phyloP scores from a whole-genome alignment of 2,329 filamentous ascomycete genomes.

The Neoarthrinium moseri region DNA sequence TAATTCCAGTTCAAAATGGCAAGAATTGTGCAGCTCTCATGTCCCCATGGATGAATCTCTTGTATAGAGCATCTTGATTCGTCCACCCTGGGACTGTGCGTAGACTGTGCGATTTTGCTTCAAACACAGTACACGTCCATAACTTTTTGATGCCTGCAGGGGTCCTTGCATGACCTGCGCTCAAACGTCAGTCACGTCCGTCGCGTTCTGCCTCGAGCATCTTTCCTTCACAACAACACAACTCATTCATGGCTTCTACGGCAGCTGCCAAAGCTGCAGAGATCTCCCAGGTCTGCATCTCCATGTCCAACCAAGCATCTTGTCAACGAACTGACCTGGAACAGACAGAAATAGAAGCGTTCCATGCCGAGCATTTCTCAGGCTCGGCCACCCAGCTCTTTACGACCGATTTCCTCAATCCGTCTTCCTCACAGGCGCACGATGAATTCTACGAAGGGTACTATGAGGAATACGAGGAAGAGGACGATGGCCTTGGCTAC shows the following conservation, averaged over 20 bases:
- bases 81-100: too few species aligned
- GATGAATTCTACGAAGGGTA: slow-evolving; percentile 28
- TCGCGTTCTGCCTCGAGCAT: background rate
- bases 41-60: too few species aligned
- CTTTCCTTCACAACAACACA: background rate
- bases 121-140: too few species aligned
- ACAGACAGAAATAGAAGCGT: slow-evolving; percentile 59
- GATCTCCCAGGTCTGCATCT: slow-evolving; percentile 34
- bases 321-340: slow-evolving; percentile 17
- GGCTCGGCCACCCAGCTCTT: slow-evolving; percentile 44
- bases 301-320: background rate
- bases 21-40: too few species aligned
- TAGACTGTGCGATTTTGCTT: too few species aligned
- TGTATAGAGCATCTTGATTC: background rate
- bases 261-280: slow-evolving; percentile 27
- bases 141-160: too few species aligned
- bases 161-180: too few species aligned
- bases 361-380: slow-evolving; percentile 62
- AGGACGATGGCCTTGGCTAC: slow-evolving; percentile 73
- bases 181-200: too few species aligned
- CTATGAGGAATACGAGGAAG: slow-evolving; percentile 42
- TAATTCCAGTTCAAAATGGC: too few species aligned
- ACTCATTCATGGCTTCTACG: slow-evolving; percentile 19
- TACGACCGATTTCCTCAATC: slow-evolving; percentile 40
- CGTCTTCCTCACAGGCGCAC: slow-evolving; percentile 19